phyloP scores from a whole-genome alignment of 306 rosid genomes.

The Trifolium fragiferum region DNA sequence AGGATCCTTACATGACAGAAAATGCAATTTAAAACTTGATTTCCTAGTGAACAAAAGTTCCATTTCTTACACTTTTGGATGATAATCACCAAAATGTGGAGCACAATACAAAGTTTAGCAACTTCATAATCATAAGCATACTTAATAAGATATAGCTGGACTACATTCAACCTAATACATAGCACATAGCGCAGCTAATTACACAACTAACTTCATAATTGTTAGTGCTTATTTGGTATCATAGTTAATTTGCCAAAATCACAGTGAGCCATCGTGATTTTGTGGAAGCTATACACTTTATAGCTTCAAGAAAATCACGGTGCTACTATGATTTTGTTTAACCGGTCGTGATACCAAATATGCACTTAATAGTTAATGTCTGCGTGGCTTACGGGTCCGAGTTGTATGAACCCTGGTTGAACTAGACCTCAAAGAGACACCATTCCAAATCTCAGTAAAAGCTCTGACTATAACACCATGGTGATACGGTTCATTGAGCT shows the following conservation, averaged over 20 bases:
- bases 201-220: neutral
- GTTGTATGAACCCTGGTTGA: slow-evolving; percentile 35
- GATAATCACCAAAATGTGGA: slow-evolving; percentile 26
- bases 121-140: slow-evolving; percentile 15
- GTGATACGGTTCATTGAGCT: slow-evolving; percentile 77
- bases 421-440: slow-evolving; percentile 55
- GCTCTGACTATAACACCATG: slow-evolving; percentile 84
- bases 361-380: slow-evolving; percentile 5
- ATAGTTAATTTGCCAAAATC: neutral
- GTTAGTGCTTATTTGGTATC: neutral
- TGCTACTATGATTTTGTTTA: neutral
- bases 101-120: slow-evolving; percentile 27
- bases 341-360: neutral
- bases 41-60: neutral
- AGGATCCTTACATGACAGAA: neutral
- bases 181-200: slow-evolving; percentile 15
- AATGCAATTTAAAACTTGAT: neutral
- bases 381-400: slow-evolving; percentile 52
- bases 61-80: slow-evolving; percentile 30
- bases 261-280: neutral
- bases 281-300: neutral
- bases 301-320: neutral
- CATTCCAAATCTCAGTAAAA: slow-evolving; percentile 95
- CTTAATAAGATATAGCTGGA: slow-evolving; percentile 7
- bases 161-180: slow-evolving; percentile 31